Evolutionary conservation across 805 yeast species (phyloP), one percentile per base, ranked within the genome.

Genomic region (Metschnikowia arizonensis): DNA sequence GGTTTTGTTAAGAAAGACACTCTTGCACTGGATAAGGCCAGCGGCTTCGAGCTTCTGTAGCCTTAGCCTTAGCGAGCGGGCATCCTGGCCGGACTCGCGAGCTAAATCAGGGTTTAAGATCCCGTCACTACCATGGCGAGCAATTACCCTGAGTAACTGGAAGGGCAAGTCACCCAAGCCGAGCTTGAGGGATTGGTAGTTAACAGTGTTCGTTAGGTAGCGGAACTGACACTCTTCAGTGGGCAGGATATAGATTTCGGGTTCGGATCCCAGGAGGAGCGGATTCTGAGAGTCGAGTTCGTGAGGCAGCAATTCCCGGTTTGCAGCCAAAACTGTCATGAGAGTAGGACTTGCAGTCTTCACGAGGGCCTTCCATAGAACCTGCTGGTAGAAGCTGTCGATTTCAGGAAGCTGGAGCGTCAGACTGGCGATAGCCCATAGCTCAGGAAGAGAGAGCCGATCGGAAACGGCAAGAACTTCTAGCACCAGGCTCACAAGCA

Each of bases 41-140:
- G 69, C 59, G 7, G 70, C 76, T 46, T 73, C 78, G 15, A 85
- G 63, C 34, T 73, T 72, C 54, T 77, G 79, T 42, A 83, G 66
- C 53, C 93, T 70, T 1, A 79, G 69, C 0, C 89, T 81, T 33
- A 83, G 67, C 47, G 89, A 82, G 50, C 91, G 72, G 14, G 82
- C 77, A 55, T 85, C 93, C 61, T 85, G 93, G 7, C 77, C 77
- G 0, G 89, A 77, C 15, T 64, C 68, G 33, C 66, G 64, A 2
- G 82, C 76, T 47, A 85, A 65, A 21, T 78, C 79, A 25, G 79
- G 65, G 0, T 90, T 77, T 40, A 77, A 71, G 12, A 84, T 77
- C 8, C 93, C 93, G 1, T 61, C 54, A 0, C 69, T 63, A 19
- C 80, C 80, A 25, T 76, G 59, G 47, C 72, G 75, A 0, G 89